Percentiles rank a stretch among this genome's conserved stretches.
These are phyloP conservation scores for Calophaca sinica DNA, from an alignment of 306 rosid genomes.

Conservation along the genomic window DNA sequence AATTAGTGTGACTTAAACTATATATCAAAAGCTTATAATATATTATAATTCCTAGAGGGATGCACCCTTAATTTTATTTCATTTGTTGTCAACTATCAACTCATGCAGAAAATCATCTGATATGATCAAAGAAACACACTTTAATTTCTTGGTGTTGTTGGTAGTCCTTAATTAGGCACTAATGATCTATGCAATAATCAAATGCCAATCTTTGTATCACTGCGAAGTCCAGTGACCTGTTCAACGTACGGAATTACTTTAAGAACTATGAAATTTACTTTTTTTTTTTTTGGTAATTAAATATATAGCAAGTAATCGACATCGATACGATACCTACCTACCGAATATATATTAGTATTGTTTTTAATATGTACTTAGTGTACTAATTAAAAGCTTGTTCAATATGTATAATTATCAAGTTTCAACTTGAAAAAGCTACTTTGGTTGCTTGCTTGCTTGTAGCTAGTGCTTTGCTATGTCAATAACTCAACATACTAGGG, in stretches of 20 bases:
- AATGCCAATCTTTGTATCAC: not conserved
- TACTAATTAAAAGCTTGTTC: not conserved
- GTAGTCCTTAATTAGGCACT: constrained; percentile 27
- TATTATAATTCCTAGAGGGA: not conserved
- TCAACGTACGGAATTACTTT: too few species aligned
- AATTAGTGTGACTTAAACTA: constrained; percentile 53
- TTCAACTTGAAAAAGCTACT: constrained; percentile 21
- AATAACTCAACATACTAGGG: constrained; percentile 39
- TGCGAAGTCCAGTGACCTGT: too few species aligned
- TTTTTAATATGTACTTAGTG: not conserved
- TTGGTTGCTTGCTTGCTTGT: not conserved
- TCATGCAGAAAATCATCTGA: constrained; percentile 19
- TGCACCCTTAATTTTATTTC: not conserved
- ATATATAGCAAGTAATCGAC: constrained; percentile 19
- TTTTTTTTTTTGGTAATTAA: not conserved
- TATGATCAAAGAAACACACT: constrained; percentile 34
- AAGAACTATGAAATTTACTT: not conserved
- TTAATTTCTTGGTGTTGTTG: not conserved
- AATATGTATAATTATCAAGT: constrained; percentile 4
- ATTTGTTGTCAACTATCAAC: constrained; percentile 36
- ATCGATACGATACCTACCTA: not conserved
- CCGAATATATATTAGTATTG: constrained; percentile 12
- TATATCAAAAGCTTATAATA: not conserved
- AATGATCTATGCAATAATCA: constrained; percentile 28
- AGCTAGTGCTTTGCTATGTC: constrained; percentile 44